These are phyloP conservation scores for Ceratocystis ficicola DNA, from an alignment of 2,329 filamentous ascomycete genomes.

Conservation along the genomic window DNA sequence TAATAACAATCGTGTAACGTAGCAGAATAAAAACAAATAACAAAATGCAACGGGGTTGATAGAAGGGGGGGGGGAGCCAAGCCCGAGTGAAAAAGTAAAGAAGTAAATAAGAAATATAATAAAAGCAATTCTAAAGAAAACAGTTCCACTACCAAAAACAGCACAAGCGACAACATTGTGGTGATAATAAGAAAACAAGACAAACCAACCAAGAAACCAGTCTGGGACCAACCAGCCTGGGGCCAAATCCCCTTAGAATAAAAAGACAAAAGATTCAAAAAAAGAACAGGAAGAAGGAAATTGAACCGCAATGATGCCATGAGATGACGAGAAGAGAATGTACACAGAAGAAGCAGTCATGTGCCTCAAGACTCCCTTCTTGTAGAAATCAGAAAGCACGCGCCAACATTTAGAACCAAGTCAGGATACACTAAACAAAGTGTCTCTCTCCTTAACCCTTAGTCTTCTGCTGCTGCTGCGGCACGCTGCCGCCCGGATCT, in stretches of 20 bases:
- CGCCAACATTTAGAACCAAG: too few species aligned
- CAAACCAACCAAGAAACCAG: background rate
- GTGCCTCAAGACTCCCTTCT: too few species aligned
- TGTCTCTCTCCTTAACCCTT: conserved; percentile 25
- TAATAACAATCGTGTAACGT: background rate
- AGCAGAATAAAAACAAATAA: background rate
- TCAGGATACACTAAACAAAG: conserved; percentile 6
- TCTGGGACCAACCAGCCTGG: too few species aligned
- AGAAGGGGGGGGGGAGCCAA: background rate
- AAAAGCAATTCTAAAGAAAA: conserved; percentile 9
- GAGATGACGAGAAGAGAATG: too few species aligned
- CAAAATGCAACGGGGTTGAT: background rate
- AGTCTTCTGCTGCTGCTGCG: conserved; percentile 49
- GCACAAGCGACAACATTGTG: background rate
- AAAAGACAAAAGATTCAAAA: background rate
- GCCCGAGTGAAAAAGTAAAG: background rate
- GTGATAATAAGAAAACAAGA: conserved; percentile 6
- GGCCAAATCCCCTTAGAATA: background rate
- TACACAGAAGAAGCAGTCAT: too few species aligned
- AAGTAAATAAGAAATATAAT: background rate
- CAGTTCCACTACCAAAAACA: background rate
- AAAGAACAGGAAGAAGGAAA: background rate
- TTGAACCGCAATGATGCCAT: too few species aligned
- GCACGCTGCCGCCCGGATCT: conserved; percentile 55
- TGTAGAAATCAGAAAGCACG: too few species aligned